Evolutionary conservation across 768 basidiomycete species (phyloP), one percentile per base, ranked within the genome.

Genomic region (Amanita muscaria): DNA sequence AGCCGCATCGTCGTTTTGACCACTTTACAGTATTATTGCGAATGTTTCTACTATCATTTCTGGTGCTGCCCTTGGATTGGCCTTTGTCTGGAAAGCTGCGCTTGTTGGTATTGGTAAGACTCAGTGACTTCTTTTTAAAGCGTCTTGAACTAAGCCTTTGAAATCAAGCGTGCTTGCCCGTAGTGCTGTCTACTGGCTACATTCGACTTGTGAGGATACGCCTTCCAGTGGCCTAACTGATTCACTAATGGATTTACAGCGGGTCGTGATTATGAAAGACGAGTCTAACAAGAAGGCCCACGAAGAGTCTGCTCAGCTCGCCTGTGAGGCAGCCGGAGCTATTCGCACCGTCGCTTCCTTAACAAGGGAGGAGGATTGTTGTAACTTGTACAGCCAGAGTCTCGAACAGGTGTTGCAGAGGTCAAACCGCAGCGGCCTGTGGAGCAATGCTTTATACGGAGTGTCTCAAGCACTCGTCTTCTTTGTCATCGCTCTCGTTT

Each of bases 311-410:
- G 88, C 92, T 4, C 90, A 94, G 48, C 59, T 92, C 16, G 92
- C 92, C 30, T 92, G 90, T 53, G 93, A 97, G 61, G 89, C 90
- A 25, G 88, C 90, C 19, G 83, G 76, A 8, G 74, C 93, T 8
- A 93, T 97, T 53, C 77, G 88, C 25, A 96, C 93, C 2, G 92
- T 97, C 24, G 90, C 92, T 8, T 73, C 83, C 1, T 69, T 97
- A 30, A 93, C 90, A 0, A 72, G 92, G 18, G 93, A 97, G 59
- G 74, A 80, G 18, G 88, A 92, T 50, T 88, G 87, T 56, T 67
- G 74, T 39, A 56, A 66, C n/a, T 56, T 76, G 6, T 89, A 88
- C 63, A 79, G 77, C 54, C 43, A 72, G 44, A 82, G 80, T 54
- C 67, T 96, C 41, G 83, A 89, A 42, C 74, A 50, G 19, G 89